These are phyloP conservation scores for Trichoderma brevicompactum DNA, from an alignment of 2,329 filamentous ascomycete species.

Conservation along the genomic window DNA sequence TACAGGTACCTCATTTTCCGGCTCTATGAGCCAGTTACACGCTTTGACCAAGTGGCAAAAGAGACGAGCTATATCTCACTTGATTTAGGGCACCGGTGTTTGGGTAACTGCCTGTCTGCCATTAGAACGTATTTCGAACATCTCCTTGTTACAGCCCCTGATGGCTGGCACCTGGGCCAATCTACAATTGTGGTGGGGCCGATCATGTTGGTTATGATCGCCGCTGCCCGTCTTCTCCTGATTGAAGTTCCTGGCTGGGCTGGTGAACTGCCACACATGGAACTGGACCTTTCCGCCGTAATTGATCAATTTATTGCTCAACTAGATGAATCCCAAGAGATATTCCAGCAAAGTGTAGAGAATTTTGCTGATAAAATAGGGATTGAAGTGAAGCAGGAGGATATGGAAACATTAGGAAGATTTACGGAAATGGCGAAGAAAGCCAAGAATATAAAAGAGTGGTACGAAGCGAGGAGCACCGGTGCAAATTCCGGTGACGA, in stretches of 20 bases:
- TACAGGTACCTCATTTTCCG: background rate
- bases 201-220: slow-evolving; percentile 2
- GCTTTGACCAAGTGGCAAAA: background rate
- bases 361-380: background rate
- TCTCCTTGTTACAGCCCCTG: background rate
- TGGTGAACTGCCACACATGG: background rate
- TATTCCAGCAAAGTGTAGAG: background rate
- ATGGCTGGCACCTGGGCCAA: background rate
- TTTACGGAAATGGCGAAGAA: background rate
- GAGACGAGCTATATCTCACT: background rate
- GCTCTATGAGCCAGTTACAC: slow-evolving; percentile 5
- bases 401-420: background rate
- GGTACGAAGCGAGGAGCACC: background rate
- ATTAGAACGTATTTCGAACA: background rate
- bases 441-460: background rate
- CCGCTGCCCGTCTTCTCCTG: background rate
- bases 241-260: background rate
- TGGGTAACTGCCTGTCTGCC: background rate
- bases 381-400: background rate
- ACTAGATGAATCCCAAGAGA: background rate
- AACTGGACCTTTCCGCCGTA: background rate
- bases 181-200: background rate
- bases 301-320: background rate
- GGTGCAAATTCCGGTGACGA: background rate
- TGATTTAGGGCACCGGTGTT: background rate